Base-by-base conservation (phyloP, 306 rosid species). In the Neltuma alba region DNA sequence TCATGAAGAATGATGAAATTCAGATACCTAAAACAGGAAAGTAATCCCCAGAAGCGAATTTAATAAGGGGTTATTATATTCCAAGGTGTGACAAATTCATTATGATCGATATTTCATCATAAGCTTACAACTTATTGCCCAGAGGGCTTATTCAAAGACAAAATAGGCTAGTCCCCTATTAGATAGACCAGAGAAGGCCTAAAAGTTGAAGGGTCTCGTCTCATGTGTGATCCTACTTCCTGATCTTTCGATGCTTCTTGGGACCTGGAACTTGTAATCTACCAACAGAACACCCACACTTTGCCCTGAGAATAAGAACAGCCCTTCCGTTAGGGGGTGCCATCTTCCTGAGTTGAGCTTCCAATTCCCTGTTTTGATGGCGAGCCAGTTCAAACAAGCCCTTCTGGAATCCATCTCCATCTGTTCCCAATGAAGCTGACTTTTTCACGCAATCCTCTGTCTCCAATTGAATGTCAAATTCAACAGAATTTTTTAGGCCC, bases 281-380 rank as follows among this genome's bases (percentile, higher is more conserved):
- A 74, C 99, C 99, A 84, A 92, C 91, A 81, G 97, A 95, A 85
- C 97, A 95, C 16, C 99, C 99, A 80, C 99, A 95, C 88, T 87
- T 90, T 21, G 89, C 93, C 77, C 93, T 87, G 80, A 95, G 93
- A 48, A 92, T 67, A 62, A 95, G 91, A 55, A 95, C 97, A 9
- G 95, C 97, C 74, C 96, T 86, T 67, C 98, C 99, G 80, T 95
- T 95, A 23, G 83, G 82, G 7, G 99, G 99, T 9, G 99, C 97
- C 93, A 95, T 90, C 94, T 92, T 95, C 91, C 89, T 92, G 10
- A 95, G 93, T 79, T 92, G 97, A 10, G 91, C 88, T 76, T 95
- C 97, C 66, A 95, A 86, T 68, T 92, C 97, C 3, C 99, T 88
- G 74, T 95, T 97, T 68, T 90, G 97, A 80, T 92, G 97, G 28